These are phyloP conservation scores for Actinidia chinensis DNA, from an alignment of 179 eudicot genomes.

Conservation along the genomic window DNA sequence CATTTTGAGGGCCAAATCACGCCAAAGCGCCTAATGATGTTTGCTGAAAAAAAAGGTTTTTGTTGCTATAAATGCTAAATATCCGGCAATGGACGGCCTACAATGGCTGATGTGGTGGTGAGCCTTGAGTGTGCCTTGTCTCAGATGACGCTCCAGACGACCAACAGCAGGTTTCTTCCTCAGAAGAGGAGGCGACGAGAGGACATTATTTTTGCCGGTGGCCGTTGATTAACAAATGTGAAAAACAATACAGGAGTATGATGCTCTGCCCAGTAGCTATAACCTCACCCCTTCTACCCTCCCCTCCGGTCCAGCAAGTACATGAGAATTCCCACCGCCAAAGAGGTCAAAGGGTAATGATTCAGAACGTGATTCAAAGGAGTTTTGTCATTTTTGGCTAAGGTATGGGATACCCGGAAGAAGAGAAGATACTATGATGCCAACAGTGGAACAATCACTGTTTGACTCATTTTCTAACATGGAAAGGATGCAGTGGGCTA, in stretches of 20 bases:
- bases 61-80: conserved; percentile 12
- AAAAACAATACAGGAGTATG: too few relatives aligned
- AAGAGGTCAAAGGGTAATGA: background rate
- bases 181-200: too few relatives aligned
- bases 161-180: too few relatives aligned
- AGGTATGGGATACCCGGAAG: background rate
- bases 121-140: background rate
- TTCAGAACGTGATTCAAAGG: background rate
- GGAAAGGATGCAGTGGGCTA: background rate
- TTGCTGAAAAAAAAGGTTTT: too few relatives aligned
- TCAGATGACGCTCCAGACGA: too few relatives aligned
- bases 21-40: conserved; percentile 26
- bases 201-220: too few relatives aligned
- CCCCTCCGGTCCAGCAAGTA: too few relatives aligned
- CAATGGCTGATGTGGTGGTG: conserved; percentile 15
- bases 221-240: too few relatives aligned
- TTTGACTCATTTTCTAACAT: background rate
- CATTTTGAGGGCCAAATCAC: conserved; percentile 22
- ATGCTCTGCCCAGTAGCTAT: too few relatives aligned
- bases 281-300: too few relatives aligned
- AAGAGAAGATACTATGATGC: background rate
- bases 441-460: background rate
- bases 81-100: background rate
- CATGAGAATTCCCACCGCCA: too few relatives aligned
- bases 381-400: background rate